Conservation (phyloP, 306 rosid species). For the Nissolia schottii region DNA sequence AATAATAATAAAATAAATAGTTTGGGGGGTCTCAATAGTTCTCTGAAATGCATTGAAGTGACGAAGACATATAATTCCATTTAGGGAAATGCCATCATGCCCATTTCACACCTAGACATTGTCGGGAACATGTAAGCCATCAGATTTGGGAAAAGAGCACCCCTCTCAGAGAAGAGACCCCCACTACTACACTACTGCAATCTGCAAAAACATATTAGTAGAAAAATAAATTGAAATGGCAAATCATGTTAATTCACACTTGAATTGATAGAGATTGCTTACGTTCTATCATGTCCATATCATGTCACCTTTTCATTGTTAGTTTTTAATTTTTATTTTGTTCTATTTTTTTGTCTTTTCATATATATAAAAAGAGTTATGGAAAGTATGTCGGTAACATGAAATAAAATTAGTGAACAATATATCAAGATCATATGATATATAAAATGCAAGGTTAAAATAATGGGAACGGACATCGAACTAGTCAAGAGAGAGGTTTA, state of each 20-base stretch:
- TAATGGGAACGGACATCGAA: no score
- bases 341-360: constrained; percentile 19
- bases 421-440: no score
- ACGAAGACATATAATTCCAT: constrained; percentile 44
- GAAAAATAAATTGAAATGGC: constrained; percentile 36
- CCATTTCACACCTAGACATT: constrained; percentile 58
- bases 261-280: constrained; percentile 38
- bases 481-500: no score
- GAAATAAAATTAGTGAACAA: no score
- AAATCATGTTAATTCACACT: constrained; percentile 38
- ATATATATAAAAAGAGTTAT: no score
- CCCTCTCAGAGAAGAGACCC: no score
- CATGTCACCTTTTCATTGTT: constrained; percentile 25
- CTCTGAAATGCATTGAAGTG: constrained; percentile 33
- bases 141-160: constrained; percentile 43
- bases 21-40: constrained; percentile 43
- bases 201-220: constrained; percentile 22
- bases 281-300: constrained; percentile 42
- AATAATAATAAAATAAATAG: no score
- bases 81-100: constrained; percentile 66
- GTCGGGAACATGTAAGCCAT: constrained; percentile 91
- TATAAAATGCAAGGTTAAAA: no score
- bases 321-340: not conserved
- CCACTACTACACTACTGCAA: no score
- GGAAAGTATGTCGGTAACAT: no score